Base-by-base conservation (phyloP, 192 early-diverging fungal genomes). In the Spinellus fusiger region DNA sequence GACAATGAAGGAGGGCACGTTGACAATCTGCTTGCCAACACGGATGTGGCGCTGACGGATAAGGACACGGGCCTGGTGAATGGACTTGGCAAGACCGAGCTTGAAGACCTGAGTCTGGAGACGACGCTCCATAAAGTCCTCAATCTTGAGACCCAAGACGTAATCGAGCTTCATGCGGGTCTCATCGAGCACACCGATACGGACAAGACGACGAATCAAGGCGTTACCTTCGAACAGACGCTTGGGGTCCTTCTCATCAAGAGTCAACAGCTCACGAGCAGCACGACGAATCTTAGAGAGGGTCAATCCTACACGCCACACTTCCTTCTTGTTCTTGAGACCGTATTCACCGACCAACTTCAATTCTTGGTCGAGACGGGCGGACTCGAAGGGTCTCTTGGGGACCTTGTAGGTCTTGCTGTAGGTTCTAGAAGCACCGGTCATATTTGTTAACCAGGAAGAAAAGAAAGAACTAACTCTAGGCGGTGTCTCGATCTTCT, bases 231-330 rank as follows among this genome's bases (percentile, higher is more conserved):
- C 96, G 73, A 97, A 98, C 62, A 97, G 87, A 80, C 96, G 94
- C 63, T 90, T 88, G 68, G 94, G 90, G 79, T 96, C 93, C 87
- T 96, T 96, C 73, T 86, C 87, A 59, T 95, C 93, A 58, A 97
- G 83, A 59, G 92, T 97, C 68, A 98, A 84, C 63, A 98, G 90
- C 82, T 98, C 95, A 96, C 96, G 93, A 67, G 96, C 96, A 64
- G 96, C 96, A 97, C 96, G 96, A 86, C 96, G 96, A 70, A 98
- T 95, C 82, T 97, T 95, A 80, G 96, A 98, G 68, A 98, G 87
- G 66, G 91, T 92, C 80, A 86, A 88, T 67, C 90, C 93, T 55
- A 98, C 90, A 75, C 96, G 87, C 90, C 91, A 99, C 81, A 99
- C 93, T 83, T 99, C 96, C 70, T 91, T 92, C 91, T 98, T 97